A percentile compares a stretch with the other conserved stretches of the same genome.
These are phyloP conservation scores for Exidia glandulosa DNA, from an alignment of 768 basidiomycete species.

Conservation along the genomic window DNA sequence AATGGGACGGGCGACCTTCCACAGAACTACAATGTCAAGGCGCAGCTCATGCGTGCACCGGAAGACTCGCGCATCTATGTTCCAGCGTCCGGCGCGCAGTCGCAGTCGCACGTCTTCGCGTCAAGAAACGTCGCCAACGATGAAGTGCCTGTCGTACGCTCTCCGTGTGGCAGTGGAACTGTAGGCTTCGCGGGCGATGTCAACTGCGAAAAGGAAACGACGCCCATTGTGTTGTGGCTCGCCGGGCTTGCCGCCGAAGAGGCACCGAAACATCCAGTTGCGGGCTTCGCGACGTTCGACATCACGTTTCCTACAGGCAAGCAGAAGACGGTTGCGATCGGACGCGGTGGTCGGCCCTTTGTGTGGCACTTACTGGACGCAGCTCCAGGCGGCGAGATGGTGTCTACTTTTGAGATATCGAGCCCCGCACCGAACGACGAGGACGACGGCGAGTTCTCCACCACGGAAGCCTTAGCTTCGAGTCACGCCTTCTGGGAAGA, in stretches of 20 bases:
- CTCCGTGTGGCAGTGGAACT: slow-evolving; percentile 17
- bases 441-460: background rate
- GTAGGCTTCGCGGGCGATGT: slow-evolving; percentile 28
- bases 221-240: slow-evolving; percentile 25
- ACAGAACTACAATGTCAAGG: slow-evolving; percentile 18
- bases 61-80: slow-evolving; percentile 24
- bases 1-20: background rate
- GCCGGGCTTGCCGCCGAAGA: slow-evolving; percentile 10
- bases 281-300: background rate
- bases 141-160: slow-evolving; percentile 19
- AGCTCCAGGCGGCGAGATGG: background rate
- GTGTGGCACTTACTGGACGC: background rate
- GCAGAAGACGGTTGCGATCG: background rate
- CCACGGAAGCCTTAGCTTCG: background rate
- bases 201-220: slow-evolving; percentile 19
- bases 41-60: slow-evolving; percentile 23
- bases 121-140: slow-evolving; percentile 4
- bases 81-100: slow-evolving; percentile 7
- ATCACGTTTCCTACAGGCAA: background rate
- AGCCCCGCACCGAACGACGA: background rate
- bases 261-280: background rate
- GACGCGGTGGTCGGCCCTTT: background rate
- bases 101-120: slow-evolving; percentile 14
- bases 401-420: background rate
- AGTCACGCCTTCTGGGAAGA: background rate